Conservation (phyloP, 2,329 filamentous ascomycete genomes). For the Xylaria arbuscula region DNA sequence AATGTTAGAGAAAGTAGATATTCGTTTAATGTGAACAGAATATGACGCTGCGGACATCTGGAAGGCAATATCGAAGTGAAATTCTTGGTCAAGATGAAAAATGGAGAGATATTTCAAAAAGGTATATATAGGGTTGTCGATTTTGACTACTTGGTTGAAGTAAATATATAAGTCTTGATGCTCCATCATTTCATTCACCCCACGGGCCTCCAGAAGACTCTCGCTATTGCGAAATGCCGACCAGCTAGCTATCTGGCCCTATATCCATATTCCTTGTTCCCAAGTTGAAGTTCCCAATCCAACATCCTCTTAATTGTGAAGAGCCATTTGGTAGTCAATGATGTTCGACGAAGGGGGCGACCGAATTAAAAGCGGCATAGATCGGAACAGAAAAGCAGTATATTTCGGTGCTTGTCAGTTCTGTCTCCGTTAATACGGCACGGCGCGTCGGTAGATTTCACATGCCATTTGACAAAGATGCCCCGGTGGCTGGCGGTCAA, state of each 20-base stretch:
- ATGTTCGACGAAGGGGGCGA: neutral
- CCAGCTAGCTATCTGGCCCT: neutral
- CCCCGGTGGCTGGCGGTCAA: no score
- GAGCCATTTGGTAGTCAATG: neutral
- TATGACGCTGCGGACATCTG: neutral
- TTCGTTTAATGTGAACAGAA: constrained; percentile 3
- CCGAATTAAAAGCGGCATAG: neutral
- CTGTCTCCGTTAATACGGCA: no score
- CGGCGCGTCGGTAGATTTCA: no score
- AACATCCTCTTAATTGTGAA: neutral
- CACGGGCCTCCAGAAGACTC: neutral
- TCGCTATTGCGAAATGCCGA: neutral
- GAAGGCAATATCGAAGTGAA: constrained; percentile 2
- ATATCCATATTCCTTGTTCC: neutral
- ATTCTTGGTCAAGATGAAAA: neutral
- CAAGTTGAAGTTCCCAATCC: neutral
- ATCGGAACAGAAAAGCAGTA: neutral
- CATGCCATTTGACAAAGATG: no score
- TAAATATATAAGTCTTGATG: neutral
- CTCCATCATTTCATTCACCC: neutral
- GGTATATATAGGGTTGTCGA: neutral
- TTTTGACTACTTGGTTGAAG: neutral
- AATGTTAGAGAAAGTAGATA: neutral
- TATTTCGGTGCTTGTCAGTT: neutral
- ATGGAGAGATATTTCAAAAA: neutral